Evolutionary conservation across 2,329 filamentous ascomycete genomes (phyloP).

Genomic region (Penicillium sp.): DNA sequence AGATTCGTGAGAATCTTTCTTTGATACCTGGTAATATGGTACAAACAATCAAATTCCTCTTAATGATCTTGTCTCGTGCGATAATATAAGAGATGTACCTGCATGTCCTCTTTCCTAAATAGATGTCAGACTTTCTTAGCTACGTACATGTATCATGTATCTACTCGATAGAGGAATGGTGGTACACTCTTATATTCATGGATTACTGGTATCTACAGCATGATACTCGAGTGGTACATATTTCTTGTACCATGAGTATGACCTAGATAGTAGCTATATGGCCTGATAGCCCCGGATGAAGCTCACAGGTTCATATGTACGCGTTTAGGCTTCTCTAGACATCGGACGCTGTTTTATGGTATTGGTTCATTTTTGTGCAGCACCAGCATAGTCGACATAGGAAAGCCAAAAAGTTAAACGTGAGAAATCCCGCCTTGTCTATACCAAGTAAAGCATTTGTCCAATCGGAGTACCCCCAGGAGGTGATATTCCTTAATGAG

Average conservation of each 20-base stretch:
- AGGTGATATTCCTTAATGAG: too few species aligned
- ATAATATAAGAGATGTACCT: neutral
- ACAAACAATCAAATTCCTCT: neutral
- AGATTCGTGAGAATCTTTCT: neutral
- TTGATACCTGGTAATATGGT: neutral
- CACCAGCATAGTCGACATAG: too few species aligned
- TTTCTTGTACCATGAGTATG: neutral
- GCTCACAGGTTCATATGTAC: too few species aligned
- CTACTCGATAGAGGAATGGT: neutral
- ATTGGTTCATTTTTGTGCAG: too few species aligned
- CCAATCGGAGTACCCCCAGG: too few species aligned
- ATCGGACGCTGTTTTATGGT: too few species aligned
- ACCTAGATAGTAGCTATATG: neutral
- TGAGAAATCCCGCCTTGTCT: too few species aligned
- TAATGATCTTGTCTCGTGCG: neutral
- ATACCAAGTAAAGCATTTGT: too few species aligned
- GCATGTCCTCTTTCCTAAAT: neutral
- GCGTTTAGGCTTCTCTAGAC: too few species aligned
- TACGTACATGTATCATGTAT: neutral
- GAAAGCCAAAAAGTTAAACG: too few species aligned
- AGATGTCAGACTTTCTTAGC: neutral
- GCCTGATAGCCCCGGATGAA: neutral
- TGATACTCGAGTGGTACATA: neutral
- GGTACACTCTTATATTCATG: neutral
- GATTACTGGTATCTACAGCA: neutral